Base-by-base conservation (phyloP, 768 basidiomycete genomes). In the Tulasnella sp. region DNA sequence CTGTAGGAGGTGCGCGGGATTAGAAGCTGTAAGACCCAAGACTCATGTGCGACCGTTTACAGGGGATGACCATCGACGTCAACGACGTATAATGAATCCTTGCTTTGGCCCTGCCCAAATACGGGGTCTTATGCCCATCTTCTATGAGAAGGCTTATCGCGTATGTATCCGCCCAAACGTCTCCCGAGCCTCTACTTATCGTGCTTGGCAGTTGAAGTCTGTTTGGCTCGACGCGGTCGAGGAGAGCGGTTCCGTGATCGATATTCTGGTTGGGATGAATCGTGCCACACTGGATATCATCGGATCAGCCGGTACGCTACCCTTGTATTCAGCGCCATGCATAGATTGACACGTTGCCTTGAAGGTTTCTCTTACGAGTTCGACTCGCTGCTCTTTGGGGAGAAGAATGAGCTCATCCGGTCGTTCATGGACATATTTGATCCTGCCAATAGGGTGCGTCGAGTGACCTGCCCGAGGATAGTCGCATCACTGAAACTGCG, bases 71-170 rank as follows among this genome's bases (percentile, higher is more conserved):
- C 54, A 56, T 21, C 56, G 43, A 2, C 5, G 45, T 12, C 48
- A 58, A 23, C 25, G 43, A 2, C 27, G 32, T 6, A 48, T 58
- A 12, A 58, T 58, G 43, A 84, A 83, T 60, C 82, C 82, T 14
- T 81, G 81, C 0, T 85, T 85, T 61, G 80, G 81, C 1, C 71
- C 73, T 2, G 67, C 73, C 0, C 80, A 82, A 62, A 73, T 84
- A 40, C 71, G 80, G 2, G 77, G 75, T 39, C 63, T 83, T 11
- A 81, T 79, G 0, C 71, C 71, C 12, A 77, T 78, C 11, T 82
- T 84, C 60, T 62, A 80, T 3, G 72, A 74, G 2, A 83, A 82
- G 65, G 69, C 82, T 0, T 61, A 74, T 0, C 67, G 77, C 66
- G 81, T 78, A 62, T 19, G 57, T 36, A 27, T 2, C n/a, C 49